These are phyloP conservation scores for Fusarium sp. DNA, from an alignment of 2,329 filamentous ascomycete genomes.

Conservation along the genomic window DNA sequence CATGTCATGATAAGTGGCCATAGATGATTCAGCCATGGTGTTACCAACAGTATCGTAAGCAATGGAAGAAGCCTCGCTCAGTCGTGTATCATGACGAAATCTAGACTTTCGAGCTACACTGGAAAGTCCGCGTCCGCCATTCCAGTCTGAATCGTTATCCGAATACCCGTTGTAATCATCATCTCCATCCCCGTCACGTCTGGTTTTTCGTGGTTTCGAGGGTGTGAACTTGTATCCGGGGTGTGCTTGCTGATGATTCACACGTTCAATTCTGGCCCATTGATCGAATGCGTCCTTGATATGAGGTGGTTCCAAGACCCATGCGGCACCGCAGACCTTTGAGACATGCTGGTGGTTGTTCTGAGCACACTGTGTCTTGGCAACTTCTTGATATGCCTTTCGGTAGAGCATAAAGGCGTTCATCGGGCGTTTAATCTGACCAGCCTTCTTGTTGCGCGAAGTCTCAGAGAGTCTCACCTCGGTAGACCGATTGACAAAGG, in stretches of 20 bases:
- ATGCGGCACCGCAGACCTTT: constrained; percentile 86
- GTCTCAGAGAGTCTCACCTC: constrained; percentile 79
- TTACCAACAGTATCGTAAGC: constrained; percentile 26
- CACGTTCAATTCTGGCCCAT: constrained; percentile 84
- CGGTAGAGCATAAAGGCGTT: constrained; percentile 99
- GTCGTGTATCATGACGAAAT: constrained; percentile 32
- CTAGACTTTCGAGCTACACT: constrained; percentile 21
- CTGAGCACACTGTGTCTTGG: constrained; percentile 84
- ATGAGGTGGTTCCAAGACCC: constrained; percentile 83
- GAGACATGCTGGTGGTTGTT: constrained; percentile 97
- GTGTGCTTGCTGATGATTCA: constrained; percentile 87
- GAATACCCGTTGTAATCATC: constrained; percentile 29
- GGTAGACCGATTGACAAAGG: constrained; percentile 80
- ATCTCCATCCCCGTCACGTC: constrained; percentile 53
- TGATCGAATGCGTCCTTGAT: constrained; percentile 83
- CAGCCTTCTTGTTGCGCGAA: constrained; percentile 74
- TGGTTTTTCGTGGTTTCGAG: constrained; percentile 71
- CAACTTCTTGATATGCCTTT: constrained; percentile 89
- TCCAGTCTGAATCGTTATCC: constrained; percentile 47
- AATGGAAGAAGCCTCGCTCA: constrained; percentile 40
- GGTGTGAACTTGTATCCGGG: constrained; percentile 96
- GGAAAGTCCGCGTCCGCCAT: constrained; percentile 16
- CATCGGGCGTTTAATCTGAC: constrained; percentile 92
- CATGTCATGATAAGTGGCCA: constrained; percentile 31
- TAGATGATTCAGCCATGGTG: constrained; percentile 12